Base-by-base conservation (phyloP, 2,329 filamentous ascomycete genomes). In the Beauveria caledonica region DNA sequence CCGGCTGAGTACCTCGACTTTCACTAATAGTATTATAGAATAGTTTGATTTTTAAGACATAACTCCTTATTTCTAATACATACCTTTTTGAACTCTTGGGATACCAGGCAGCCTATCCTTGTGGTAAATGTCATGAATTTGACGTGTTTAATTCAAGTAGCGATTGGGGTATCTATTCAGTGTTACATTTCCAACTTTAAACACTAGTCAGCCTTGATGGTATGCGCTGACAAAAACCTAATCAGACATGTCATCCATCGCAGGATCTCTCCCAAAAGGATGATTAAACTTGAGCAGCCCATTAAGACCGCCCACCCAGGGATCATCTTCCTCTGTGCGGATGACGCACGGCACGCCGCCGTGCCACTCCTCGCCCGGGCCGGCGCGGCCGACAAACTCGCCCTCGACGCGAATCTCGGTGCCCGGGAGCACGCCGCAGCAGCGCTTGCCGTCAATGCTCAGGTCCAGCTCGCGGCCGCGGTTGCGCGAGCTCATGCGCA, bases 231-330 rank as follows among this genome's bases (percentile, higher is more conserved):
- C 8, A 40, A 10, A 19, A 11, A 46, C 13, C 65, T 67, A 72
- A 50, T 70, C 68, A 46, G 64, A 56, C 55, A 62, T 64, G 3
- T 72, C 70, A 51, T 73, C 70, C 4, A 66, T 70, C 1, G 66
- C 63, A 21, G 71, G 67, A 33, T 73, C 72, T 62, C 72, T 66
- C 29, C 94, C 94, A 78, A 97, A 97, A 0, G 93, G 92, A 75
- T 96, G 90, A 72, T 99, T 99, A 72, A 97, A 99, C 77, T 99
- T 99, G 66, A 99, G 76, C 68, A 97, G 72, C 10, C 91, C 90
- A 70, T 96, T 99, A 69, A 99, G 74, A 0, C 94, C 93, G 1
- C 93, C 93, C 2, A 99, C 93, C 94, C 94, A 99, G 19, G 93
- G 91, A 72, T 97, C 93, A 68, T 97, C 91, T 50, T 87, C 83